Conservation (phyloP, 2,329 filamentous ascomycete species). For the Beauveria sp. region DNA sequence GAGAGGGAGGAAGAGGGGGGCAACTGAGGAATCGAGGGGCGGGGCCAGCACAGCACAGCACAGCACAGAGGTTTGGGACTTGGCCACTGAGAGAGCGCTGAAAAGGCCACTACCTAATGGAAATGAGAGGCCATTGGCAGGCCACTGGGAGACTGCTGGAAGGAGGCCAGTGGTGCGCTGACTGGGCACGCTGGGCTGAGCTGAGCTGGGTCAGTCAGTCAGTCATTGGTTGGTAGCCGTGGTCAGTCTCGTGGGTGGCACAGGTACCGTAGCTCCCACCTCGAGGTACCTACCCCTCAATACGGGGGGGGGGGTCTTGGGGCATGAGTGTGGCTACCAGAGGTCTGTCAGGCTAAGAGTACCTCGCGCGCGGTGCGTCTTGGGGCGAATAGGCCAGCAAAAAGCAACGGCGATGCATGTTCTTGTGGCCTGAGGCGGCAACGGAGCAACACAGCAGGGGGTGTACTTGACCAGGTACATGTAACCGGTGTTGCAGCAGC, state of each 20-base stretch:
- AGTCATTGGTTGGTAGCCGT: background rate
- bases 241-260: background rate
- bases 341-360: background rate
- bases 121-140: background rate
- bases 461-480: conserved; percentile 1
- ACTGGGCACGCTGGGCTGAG: background rate
- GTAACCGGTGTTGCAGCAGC: background rate
- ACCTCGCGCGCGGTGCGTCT: background rate
- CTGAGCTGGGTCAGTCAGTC: background rate
- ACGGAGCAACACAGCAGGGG: background rate
- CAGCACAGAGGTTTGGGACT: background rate
- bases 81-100: background rate
- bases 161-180: background rate
- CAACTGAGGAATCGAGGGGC: background rate
- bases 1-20: conserved; percentile 6
- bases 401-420: background rate
- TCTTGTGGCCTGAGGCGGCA: background rate
- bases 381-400: background rate
- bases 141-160: background rate
- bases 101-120: background rate
- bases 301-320: background rate
- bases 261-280: conserved; percentile 3
- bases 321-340: background rate
- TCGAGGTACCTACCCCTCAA: conserved; percentile 8
- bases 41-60: background rate